Evolutionary conservation across 2,329 filamentous ascomycete species (phyloP), one percentile per base, ranked within the genome.

Genomic region (Cadophora gregata): DNA sequence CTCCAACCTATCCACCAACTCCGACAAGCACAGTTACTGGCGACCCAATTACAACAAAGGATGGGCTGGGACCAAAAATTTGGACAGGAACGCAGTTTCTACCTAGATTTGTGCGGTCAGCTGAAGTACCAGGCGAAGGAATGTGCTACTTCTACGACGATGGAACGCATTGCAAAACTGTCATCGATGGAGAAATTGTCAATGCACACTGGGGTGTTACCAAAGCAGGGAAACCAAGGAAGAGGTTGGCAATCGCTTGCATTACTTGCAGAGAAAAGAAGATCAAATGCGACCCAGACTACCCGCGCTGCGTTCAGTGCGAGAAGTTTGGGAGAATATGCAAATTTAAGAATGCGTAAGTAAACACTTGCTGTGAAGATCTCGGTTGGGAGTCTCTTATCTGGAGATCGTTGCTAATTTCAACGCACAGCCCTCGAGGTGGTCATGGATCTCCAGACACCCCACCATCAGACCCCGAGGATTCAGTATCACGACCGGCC

Each of bases 261-360:
- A 85, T 97, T 66, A 96, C 93, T 14, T 97, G 94, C 78, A 88
- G 94, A 60, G 93, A 97, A 80, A 97, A 97, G 87, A 97, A 97
- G 84, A 97, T 97, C 81, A 97, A 97, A 79, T 97, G 94, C 76
- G 93, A 97, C 71, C 94, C 93, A 1, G 93, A 94, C 73, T 90
- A 88, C 71, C 92, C 92, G 47, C 93, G 93, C 72, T 97, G 94
- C 74, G 87, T 94, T 63, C 93, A 97, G 79, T 97, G 94, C 78
- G 91, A 96, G 77, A 97, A 97, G 80, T 95, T 95, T 76, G 93
- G 93, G 64, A 86, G 93, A 58, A 84, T 90, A 21, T 97, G 94
- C 85, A 90, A 90, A 79, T 93, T 93, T 76, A 92, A 93, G 80
- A 92, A 91, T 80, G 92, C 92, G 91, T 95, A 81, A 87, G 90